Percentiles rank a stretch among this genome's conserved stretches.
phyloP scores from a whole-genome alignment of 345 rosid species.

The Salix suchowensis region DNA sequence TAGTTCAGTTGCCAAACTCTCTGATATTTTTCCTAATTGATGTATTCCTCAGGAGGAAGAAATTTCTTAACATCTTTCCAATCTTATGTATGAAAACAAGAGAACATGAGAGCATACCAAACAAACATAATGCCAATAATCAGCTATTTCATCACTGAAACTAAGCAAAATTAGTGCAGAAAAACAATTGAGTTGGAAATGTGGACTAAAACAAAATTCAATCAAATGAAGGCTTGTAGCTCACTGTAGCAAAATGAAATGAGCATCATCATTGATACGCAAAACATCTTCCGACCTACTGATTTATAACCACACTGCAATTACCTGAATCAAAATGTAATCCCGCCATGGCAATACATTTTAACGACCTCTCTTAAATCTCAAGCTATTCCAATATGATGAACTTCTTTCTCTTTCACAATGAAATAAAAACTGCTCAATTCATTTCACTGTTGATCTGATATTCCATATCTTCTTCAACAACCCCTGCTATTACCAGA shows the following conservation, averaged over 20 bases:
- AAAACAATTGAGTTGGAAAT: neutral
- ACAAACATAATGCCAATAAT: neutral
- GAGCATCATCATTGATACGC: neutral
- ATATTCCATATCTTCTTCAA: neutral
- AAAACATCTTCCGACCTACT: neutral
- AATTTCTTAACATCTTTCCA: neutral
- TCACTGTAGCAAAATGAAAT: neutral
- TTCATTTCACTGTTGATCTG: neutral
- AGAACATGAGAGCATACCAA: neutral
- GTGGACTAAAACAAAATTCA: neutral
- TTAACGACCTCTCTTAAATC: neutral
- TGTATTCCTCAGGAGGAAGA: neutral
- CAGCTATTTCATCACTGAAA: neutral
- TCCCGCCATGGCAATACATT: neutral
- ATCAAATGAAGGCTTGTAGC: neutral
- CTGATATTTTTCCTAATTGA: neutral
- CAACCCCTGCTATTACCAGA: neutral
- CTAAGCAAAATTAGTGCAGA: neutral
- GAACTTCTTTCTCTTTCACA: neutral
- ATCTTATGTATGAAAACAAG: neutral
- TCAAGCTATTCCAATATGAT: neutral
- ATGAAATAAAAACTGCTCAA: neutral
- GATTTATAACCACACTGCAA: neutral
- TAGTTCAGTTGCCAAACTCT: neutral
- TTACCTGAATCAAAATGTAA: neutral